Evolutionary conservation across 257 asterid genomes (phyloP), one percentile per base, ranked within the genome.

Genomic region (Solanum bulbocastanum): DNA sequence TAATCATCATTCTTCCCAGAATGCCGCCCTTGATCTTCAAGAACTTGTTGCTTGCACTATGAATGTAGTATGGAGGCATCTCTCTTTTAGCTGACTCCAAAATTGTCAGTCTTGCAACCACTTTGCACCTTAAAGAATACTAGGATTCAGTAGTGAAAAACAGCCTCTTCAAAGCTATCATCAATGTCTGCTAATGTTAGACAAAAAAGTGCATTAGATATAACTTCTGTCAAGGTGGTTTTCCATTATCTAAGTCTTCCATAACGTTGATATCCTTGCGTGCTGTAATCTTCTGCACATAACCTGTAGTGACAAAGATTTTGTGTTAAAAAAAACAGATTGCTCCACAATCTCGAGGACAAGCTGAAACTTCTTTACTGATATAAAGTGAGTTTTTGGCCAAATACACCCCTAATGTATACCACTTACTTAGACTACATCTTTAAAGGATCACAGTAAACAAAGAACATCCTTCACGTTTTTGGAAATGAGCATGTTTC

Each of bases 221-320:
- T 79, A 27, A 79, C 85, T 40, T 40, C 60, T 40, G 62, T 27
- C 62, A 78, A 78, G 83, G 58, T 75, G 83, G 37, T 78, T 40
- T 42, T 8, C 62, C 84, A 78, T 78, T 78, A 42, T 94, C 97
- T 93, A 95, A 89, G 89, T 95, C 98, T 88, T 96, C 98, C 99
- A 95, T 94, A 90, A 96, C 95, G 66, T 93, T 92, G 40, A 95
- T 96, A 90, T 95, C 94, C 15, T 52, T 84, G 65, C 96, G 98
- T 60, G 94, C 91, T 22, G 99, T 96, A 89, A 95, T 92, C 96
- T 96, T 96, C 91, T 95, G 98, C 90, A 94, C 98, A 88, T 91
- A 95, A 89, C 98, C 98, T 96, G 98, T 87, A 88, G 87, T 52
- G 83, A 23, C n/a, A 20, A 78, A 46, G 76, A 83, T 83, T 69